Evolutionary conservation across 441 rosid species (phyloP), one percentile per base, ranked within the genome.

Genomic region (Melastoma candidum): DNA sequence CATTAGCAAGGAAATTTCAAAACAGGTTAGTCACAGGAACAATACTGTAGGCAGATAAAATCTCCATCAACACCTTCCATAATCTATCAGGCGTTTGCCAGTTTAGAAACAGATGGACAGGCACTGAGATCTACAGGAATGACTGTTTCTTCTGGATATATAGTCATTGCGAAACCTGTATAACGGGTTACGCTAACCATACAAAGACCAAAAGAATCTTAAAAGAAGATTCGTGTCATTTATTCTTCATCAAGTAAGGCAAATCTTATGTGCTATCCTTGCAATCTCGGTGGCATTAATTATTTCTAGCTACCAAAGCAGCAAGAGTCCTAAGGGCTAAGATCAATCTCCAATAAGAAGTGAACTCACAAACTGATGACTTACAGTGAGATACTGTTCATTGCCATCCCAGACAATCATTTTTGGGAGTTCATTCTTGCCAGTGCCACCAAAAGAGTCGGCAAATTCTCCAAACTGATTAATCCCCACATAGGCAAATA

Each of bases 351-450:
- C 67, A 57, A 12, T 53, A 25, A 56, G 27, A 53, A 12, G 17
- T 49, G 46, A 50, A 12, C 49, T 13, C 39, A 22, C 7, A 17
- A 24, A 59, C 47, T n/a, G 7, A 45, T 32, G 32, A 64, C 82
- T 78, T 74, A 90, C 97, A 41, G 74, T 63, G 47, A 76, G 66
- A 69, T 84, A 90, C 56, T 75, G 82, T 64, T 77, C 90, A 41
- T 71, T 80, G 27, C 97, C 96, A 59, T 83, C 74, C 96, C 97
- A 90, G 48, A 90, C 76, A 51, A 90, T 67, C 77, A 87, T 75
- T 74, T 74, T 85, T 7, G 98, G 98, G 44, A 90, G 77, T 39
- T 74, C 76, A 53, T 75, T 49, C 64, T 73, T 74, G 73, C 67
- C 70, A 27, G 68, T 69, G 17, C 59, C 79, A 12, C 71, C 84